Percentiles rank a stretch among this genome's conserved stretches.
Conservation (phyloP, 306 rosid species). For the Inga laurina region DNA sequence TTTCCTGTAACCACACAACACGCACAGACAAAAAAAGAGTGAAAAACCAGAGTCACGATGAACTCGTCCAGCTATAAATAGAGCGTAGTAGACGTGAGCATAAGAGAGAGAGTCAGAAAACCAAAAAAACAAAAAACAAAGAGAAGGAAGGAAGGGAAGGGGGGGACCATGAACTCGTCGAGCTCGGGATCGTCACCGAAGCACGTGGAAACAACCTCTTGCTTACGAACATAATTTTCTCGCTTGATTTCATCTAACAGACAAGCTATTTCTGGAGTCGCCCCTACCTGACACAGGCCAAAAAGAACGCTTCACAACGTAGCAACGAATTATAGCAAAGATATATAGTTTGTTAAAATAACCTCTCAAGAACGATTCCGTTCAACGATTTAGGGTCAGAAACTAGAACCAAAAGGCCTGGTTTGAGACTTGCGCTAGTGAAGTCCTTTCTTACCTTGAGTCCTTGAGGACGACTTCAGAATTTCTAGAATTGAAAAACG, state of each 20-base stretch:
- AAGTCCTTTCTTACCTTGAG: background rate
- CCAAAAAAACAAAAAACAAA: background rate
- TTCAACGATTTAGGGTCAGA: background rate
- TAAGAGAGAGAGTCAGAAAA: constrained; percentile 15
- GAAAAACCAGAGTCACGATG: constrained; percentile 11
- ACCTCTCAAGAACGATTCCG: background rate
- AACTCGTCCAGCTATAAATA: background rate
- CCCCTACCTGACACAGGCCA: constrained; percentile 60
- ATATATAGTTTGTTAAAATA: background rate
- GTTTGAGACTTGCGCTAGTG: background rate
- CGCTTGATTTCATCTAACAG: constrained; percentile 69
- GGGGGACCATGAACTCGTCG: constrained; percentile 90
- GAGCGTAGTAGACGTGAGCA: background rate
- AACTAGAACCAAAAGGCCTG: background rate
- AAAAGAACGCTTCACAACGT: background rate
- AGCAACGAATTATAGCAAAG: background rate
- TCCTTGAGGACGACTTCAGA: background rate
- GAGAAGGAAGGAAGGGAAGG: background rate
- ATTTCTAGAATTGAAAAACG: background rate
- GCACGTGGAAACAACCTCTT: constrained; percentile 67
- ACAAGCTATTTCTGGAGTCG: constrained; percentile 74
- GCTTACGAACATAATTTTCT: constrained; percentile 60
- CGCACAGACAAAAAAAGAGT: background rate
- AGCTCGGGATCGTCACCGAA: constrained; percentile 92
- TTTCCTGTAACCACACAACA: constrained; percentile 47